phyloP scores from a whole-genome alignment of 805 yeast species.

The Metschnikowia proteae region DNA sequence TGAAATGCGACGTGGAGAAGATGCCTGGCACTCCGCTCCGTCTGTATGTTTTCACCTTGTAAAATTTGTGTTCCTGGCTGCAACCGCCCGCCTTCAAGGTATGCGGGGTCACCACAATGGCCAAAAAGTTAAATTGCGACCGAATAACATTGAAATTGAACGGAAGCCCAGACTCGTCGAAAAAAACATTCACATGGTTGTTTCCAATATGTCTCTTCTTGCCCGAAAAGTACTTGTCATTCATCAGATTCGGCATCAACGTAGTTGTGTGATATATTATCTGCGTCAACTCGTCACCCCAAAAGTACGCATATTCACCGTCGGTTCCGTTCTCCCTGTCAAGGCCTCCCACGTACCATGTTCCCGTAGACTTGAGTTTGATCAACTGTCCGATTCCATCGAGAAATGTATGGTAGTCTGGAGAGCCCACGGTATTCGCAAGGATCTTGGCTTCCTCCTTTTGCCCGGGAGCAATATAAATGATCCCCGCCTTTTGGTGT shows the following conservation, averaged over 20 bases:
- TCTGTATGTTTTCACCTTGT: constrained; percentile 60
- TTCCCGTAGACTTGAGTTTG: constrained; percentile 48
- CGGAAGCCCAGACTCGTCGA: constrained; percentile 64
- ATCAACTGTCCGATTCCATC: constrained; percentile 57
- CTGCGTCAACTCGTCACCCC: constrained; percentile 70
- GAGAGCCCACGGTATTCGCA: constrained; percentile 61
- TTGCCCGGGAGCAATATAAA: constrained; percentile 73
- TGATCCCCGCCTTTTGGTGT: constrained; percentile 72
- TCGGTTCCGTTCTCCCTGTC: constrained; percentile 67
- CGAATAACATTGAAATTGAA: constrained; percentile 68
- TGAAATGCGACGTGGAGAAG: constrained; percentile 72
- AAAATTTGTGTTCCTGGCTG: constrained; percentile 29
- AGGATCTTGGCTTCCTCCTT: constrained; percentile 59
- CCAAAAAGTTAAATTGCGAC: constrained; percentile 80
- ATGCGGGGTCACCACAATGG: constrained; percentile 72
- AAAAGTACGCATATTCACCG: constrained; percentile 70
- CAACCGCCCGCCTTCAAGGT: constrained; percentile 14
- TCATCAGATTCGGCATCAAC: constrained; percentile 60
- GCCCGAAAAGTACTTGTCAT: constrained; percentile 43
- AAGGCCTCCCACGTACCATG: constrained; percentile 68
- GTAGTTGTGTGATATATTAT: constrained; percentile 77
- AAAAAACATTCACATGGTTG: constrained; percentile 74
- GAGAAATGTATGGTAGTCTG: constrained; percentile 56
- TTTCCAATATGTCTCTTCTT: constrained; percentile 88
- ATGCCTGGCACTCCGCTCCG: constrained; percentile 72